These are phyloP conservation scores for Sonneratia caseolaris DNA, from an alignment of 345 rosid species.

Conservation along the genomic window DNA sequence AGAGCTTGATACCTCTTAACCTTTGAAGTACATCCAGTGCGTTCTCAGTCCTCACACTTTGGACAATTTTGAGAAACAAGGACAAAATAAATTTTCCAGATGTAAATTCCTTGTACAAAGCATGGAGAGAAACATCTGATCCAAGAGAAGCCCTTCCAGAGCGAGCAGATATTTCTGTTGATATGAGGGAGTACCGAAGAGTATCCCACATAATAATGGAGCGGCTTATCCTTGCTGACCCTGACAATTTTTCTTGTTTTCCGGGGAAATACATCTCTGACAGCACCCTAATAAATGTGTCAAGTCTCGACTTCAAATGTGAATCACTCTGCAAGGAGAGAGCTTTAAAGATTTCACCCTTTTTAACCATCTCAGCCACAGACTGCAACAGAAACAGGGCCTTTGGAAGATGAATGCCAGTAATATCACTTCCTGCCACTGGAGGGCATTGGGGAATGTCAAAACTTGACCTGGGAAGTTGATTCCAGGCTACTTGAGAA, in stretches of 20 bases:
- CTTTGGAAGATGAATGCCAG: slow-evolving; percentile 37
- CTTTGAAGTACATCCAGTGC: slow-evolving; percentile 70
- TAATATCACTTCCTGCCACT: slow-evolving; percentile 18
- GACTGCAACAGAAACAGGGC: slow-evolving; percentile 56
- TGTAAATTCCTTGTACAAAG: slow-evolving; percentile 58
- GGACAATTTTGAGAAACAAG: slow-evolving; percentile 53
- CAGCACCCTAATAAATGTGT: slow-evolving; percentile 37
- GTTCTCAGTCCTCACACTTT: slow-evolving; percentile 43
- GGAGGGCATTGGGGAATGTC: slow-evolving; percentile 13
- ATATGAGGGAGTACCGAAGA: slow-evolving; percentile 73
- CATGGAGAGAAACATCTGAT: slow-evolving; percentile 38
- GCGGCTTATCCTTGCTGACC: slow-evolving; percentile 34
- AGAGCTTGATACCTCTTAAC: slow-evolving; percentile 67
- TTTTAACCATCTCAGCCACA: slow-evolving; percentile 47
- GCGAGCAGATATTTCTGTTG: slow-evolving; percentile 76
- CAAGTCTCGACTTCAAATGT: slow-evolving; percentile 36
- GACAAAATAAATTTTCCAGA: slow-evolving; percentile 66
- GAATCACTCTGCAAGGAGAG: slow-evolving; percentile 33
- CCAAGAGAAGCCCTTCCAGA: slow-evolving; percentile 36
- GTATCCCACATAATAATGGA: slow-evolving; percentile 83
- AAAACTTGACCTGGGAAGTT: slow-evolving; percentile 27
- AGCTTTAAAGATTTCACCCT: slow-evolving; percentile 31
- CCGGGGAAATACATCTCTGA: slow-evolving; percentile 43
- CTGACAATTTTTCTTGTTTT: slow-evolving; percentile 27
- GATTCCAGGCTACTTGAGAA: slow-evolving; percentile 36